Base-by-base conservation (phyloP, 345 rosid genomes). In the Mallotus nudiflorus region DNA sequence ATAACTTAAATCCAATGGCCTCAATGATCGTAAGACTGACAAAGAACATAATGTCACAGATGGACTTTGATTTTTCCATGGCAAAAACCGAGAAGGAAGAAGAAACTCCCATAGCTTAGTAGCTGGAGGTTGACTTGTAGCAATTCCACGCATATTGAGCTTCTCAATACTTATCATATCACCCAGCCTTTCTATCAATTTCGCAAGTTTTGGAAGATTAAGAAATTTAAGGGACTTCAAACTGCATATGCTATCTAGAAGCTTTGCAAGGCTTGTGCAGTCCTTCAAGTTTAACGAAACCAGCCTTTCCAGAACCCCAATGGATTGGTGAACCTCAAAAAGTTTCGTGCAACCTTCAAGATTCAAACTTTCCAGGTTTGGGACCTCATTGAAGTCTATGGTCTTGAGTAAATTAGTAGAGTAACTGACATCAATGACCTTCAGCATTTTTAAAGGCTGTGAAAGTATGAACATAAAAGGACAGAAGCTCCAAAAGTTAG, bases 391-490 rank as follows among this genome's bases (percentile, higher is more conserved):
- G 31, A 78, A 35, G n/a, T 74, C 72, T 0, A 50, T 58, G 15
- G 57, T 51, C 50, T 22, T 61, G 2, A 18, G 7, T 2, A 78
- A 52, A 18, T 37, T 55, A 16, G 44, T 0, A 0, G 63, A 73
- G 73, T 22, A 3, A 25, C 73, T 66, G 20, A 76, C 44, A 46
- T 76, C 29, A 51, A 76, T 61, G 13, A 49, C 13, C 70, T 64
- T 65, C 65, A 72, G 11, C 33, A n/a, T 55, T 49, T 65, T 28
- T 42, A 72, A 3, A 56, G 63, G 70, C 70, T 66, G 66, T 29
- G 15, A 72, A 54, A 5, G 40, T 11, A 25, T 6, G 37, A 2
- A 3, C 3, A 33, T 11, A 22, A 8, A 20, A 18, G 20, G 19
- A n/a, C 0, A 14, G 9, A 35, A 50, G 10, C 29, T 33, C n/a